phyloP scores from a whole-genome alignment of 148 eudicot genomes.

The Persicaria tinctoria region DNA sequence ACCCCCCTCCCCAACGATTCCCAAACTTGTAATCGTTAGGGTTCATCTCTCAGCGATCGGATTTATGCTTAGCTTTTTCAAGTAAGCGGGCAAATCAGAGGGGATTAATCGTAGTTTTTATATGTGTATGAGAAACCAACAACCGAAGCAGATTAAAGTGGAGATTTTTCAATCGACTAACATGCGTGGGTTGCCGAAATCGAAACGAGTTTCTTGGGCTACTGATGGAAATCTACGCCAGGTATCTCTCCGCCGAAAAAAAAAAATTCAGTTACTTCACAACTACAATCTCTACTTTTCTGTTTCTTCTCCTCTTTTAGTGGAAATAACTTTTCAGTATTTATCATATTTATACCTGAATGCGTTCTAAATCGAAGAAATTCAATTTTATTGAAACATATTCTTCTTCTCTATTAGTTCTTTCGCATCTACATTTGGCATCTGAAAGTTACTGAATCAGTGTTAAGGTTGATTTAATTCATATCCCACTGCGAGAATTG shows the following conservation, averaged over 20 bases:
- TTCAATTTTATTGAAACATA: neutral
- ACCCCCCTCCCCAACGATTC: too few relatives aligned
- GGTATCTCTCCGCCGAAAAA: constrained; percentile 32
- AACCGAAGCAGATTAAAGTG: constrained; percentile 12
- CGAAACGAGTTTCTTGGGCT: constrained; percentile 71
- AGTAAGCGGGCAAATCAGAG: neutral
- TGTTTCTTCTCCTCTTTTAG: neutral
- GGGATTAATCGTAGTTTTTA: neutral
- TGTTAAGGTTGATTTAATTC: neutral
- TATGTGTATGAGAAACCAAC: neutral
- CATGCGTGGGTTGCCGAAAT: constrained; percentile 62
- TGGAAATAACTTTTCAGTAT: neutral
- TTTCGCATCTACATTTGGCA: neutral
- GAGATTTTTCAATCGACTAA: constrained; percentile 12
- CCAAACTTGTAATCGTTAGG: neutral
- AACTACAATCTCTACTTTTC: neutral
- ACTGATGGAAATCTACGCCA: constrained; percentile 63
- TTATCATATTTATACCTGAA: neutral
- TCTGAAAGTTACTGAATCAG: neutral
- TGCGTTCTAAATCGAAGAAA: neutral
- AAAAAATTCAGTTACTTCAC: neutral
- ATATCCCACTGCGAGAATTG: neutral
- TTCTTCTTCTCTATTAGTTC: neutral
- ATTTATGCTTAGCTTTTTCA: neutral
- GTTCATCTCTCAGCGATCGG: neutral